Evolutionary conservation across 192 early-diverging fungal genomes (phyloP).

Genomic region (Coemansia erecta): DNA sequence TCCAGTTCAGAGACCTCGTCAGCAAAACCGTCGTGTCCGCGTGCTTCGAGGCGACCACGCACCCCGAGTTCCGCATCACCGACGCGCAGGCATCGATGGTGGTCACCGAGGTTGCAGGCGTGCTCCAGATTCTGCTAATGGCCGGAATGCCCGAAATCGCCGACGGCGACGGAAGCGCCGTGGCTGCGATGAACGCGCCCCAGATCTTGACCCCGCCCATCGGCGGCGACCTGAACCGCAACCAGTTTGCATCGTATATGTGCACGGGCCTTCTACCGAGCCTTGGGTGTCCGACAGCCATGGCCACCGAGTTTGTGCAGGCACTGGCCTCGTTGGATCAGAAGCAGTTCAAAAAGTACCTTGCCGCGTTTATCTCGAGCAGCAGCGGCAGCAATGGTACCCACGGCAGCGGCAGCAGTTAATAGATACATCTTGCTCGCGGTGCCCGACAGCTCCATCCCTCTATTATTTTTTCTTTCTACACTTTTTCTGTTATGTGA

Average conservation of each 20-base stretch:
- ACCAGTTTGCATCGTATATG: conserved; percentile 46
- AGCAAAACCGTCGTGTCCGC: conserved; percentile 69
- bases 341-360: conserved; percentile 72
- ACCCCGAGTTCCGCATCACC: conserved; percentile 62
- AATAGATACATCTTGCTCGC: too few species aligned
- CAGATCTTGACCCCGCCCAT: conserved; percentile 32
- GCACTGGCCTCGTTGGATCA: conserved; percentile 66
- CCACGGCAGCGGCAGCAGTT: too few species aligned
- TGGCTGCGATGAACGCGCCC: conserved; percentile 18
- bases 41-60: conserved; percentile 81
- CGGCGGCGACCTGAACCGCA: conserved; percentile 38
- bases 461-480: neutral
- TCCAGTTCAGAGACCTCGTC: conserved; percentile 69
- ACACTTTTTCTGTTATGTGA: conserved; percentile 2
- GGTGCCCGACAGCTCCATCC: too few species aligned
- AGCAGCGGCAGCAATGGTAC: neutral
- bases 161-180: conserved; percentile 19
- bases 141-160: conserved; percentile 35
- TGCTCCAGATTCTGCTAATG: conserved; percentile 51
- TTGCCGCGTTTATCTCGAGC: conserved; percentile 40
- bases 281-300: conserved; percentile 59
- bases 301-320: conserved; percentile 70
- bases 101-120: conserved; percentile 50
- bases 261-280: conserved; percentile 31
- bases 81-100: conserved; percentile 79